phyloP scores from a whole-genome alignment of 495 filamentous ascomycete species.

The Elaphomyces granulatus region DNA sequence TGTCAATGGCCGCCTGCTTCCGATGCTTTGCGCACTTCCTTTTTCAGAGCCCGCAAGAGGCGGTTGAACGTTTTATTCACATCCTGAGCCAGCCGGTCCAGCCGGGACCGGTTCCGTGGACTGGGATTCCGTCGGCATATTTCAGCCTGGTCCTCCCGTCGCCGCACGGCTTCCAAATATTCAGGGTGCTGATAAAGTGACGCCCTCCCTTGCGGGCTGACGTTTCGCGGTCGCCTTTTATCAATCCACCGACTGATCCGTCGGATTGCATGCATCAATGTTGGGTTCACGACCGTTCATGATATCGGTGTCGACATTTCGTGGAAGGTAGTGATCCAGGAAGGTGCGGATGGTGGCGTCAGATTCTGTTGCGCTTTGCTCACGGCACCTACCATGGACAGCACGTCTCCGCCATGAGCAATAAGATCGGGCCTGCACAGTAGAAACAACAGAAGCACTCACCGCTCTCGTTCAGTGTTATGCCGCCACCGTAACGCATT shows the following conservation, averaged over 20 bases:
- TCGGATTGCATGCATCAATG: conserved; percentile 11
- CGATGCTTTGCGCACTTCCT: neutral
- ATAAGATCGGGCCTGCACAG: neutral
- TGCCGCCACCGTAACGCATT: conserved; percentile 6
- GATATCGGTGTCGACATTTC: conserved; percentile 11
- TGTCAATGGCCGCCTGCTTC: neutral
- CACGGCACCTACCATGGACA: conserved; percentile 9
- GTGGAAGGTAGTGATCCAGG: conserved; percentile 16
- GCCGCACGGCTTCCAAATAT: too few species aligned
- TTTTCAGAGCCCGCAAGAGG: neutral
- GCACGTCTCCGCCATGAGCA: neutral
- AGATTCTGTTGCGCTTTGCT: conserved; percentile 18
- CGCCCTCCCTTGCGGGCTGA: conserved; percentile 1
- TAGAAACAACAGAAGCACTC: conserved; percentile 1
- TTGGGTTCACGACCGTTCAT: conserved; percentile 15
- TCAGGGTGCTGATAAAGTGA: neutral
- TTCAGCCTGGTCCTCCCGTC: neutral
- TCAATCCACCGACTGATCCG: conserved; percentile 17
- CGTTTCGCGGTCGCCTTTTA: conserved; percentile 13
- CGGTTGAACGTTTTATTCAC: neutral
- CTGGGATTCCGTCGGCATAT: neutral
- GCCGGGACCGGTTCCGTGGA: neutral
- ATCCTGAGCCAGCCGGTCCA: neutral
- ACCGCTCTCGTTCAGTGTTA: conserved; percentile 8
- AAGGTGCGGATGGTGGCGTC: conserved; percentile 13